These are phyloP conservation scores for Calonectria naviculata DNA, from an alignment of 2,329 filamentous ascomycete species.

Conservation along the genomic window DNA sequence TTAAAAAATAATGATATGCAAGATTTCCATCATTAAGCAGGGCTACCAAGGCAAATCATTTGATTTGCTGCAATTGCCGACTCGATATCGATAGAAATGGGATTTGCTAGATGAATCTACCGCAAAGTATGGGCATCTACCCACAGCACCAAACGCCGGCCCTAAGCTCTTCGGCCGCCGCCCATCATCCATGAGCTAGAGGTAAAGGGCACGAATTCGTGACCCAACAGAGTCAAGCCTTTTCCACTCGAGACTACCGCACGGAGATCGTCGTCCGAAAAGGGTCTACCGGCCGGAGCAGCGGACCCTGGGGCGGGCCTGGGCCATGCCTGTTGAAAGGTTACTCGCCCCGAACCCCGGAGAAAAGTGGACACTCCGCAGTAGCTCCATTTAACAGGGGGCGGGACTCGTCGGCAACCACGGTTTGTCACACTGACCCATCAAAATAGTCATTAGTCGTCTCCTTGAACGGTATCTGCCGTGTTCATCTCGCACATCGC, in stretches of 20 bases:
- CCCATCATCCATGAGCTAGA: constrained; percentile 35
- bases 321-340: constrained; percentile 34
- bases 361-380: constrained; percentile 32
- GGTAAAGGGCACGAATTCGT: constrained; percentile 29
- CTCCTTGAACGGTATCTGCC: constrained; percentile 40
- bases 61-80: constrained; percentile 34
- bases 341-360: constrained; percentile 39
- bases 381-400: constrained; percentile 35
- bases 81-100: constrained; percentile 27
- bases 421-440: constrained; percentile 37
- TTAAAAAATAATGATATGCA: constrained; percentile 31
- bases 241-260: constrained; percentile 31
- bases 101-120: constrained; percentile 36
- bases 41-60: constrained; percentile 23
- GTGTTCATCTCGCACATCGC: constrained; percentile 38
- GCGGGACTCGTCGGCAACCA: constrained; percentile 43
- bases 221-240: constrained; percentile 38
- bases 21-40: constrained; percentile 32
- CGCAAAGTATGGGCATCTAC: constrained; percentile 33
- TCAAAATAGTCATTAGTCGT: constrained; percentile 28
- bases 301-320: constrained; percentile 30
- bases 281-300: constrained; percentile 42
- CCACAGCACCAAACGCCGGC: constrained; percentile 38
- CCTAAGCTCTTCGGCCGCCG: constrained; percentile 46
- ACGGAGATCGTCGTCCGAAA: constrained; percentile 41